Conservation (phyloP, 345 rosid species). For the Brassica nigra region DNA sequence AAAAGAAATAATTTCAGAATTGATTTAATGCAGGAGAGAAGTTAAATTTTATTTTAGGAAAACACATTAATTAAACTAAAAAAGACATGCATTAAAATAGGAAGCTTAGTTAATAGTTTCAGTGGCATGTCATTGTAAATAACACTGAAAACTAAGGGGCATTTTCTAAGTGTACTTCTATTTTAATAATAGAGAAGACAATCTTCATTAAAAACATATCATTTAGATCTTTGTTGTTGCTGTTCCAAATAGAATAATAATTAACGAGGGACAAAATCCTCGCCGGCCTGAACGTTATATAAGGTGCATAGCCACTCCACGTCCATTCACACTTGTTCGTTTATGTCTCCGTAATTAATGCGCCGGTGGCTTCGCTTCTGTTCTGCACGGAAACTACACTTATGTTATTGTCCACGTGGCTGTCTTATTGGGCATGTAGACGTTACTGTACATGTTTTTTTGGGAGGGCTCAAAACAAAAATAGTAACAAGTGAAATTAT, state of each 20-base stretch:
- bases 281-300: conserved; percentile 30
- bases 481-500: not conserved
- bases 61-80: too few species aligned
- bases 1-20: too few species aligned
- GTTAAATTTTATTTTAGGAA: too few species aligned
- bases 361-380: conserved; percentile 20
- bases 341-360: conserved; percentile 15
- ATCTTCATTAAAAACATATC: not conserved
- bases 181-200: too few species aligned
- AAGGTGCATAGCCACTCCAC: conserved; percentile 34
- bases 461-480: not conserved
- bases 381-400: conserved; percentile 8
- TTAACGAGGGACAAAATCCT: conserved; percentile 13
- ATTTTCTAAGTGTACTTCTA: too few species aligned
- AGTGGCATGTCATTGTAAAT: too few species aligned
- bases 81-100: too few species aligned
- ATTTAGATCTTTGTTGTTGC: conserved; percentile 15
- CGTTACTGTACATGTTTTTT: conserved; percentile 7
- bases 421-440: conserved; percentile 19
- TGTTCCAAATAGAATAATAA: conserved; percentile 30
- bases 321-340: conserved; percentile 34
- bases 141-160: too few species aligned
- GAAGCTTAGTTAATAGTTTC: too few species aligned
- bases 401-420: conserved; percentile 33
- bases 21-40: too few species aligned